Percentiles rank a stretch among this genome's conserved stretches.
phyloP scores from a whole-genome alignment of 352 stramenopile species.

The Globisporangium parvum region DNA sequence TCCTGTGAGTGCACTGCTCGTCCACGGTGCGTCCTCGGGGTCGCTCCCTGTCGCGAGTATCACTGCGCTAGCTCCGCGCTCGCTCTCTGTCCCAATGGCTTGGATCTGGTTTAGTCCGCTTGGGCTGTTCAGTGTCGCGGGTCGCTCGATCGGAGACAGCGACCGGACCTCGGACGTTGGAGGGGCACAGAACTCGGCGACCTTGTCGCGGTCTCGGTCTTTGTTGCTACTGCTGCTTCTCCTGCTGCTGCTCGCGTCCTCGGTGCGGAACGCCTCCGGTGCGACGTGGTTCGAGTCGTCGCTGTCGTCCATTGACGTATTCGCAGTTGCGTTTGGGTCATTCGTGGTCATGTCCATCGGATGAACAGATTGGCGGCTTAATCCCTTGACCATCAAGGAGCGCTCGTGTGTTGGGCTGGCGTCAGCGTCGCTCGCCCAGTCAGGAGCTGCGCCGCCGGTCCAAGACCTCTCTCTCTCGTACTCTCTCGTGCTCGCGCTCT shows the following conservation, averaged over 20 bases:
- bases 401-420: conserved; percentile 4
- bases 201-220: conserved; percentile 2
- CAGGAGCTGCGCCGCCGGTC: neutral
- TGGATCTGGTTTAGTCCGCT: neutral
- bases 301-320: conserved; percentile 14
- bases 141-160: neutral
- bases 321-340: conserved; percentile 3
- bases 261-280: neutral
- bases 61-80: neutral
- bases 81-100: neutral
- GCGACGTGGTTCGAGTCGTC: neutral
- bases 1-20: neutral
- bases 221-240: neutral
- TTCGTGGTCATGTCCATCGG: conserved; percentile 38
- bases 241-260: conserved; percentile 2
- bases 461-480: neutral
- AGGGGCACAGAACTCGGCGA: conserved; percentile 3
- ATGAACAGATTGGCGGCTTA: conserved; percentile 62
- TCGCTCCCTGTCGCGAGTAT: neutral
- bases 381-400: conserved; percentile 41
- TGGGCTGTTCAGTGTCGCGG: neutral
- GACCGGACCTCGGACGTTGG: conserved; percentile 1
- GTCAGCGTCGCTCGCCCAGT: conserved; percentile 2
- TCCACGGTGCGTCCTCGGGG: conserved; percentile 6
- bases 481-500: neutral